phyloP scores from a whole-genome alignment of 495 filamentous ascomycete species.

The Talaromyces adpressus region DNA sequence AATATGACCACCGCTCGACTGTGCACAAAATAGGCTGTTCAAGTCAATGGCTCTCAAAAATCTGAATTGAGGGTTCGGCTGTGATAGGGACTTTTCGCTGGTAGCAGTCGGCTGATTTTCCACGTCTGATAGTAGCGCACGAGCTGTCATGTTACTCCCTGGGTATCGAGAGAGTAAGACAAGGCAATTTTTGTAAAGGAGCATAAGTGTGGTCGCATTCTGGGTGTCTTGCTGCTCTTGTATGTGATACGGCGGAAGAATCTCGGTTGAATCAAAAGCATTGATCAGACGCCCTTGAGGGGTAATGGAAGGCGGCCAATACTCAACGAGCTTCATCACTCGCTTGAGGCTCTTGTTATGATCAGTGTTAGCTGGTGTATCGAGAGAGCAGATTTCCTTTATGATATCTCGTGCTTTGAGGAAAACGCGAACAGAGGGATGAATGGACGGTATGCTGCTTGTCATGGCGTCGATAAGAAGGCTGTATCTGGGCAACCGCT shows the following conservation, averaged over 20 bases:
- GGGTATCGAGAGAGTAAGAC: slow-evolving; percentile 65
- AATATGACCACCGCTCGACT: slow-evolving; percentile 63
- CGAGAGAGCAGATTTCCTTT: slow-evolving; percentile 88
- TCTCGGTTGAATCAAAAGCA: slow-evolving; percentile 73
- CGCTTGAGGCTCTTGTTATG: slow-evolving; percentile 64
- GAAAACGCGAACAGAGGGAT: slow-evolving; percentile 72
- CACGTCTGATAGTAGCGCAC: slow-evolving; percentile 73
- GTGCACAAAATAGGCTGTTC: slow-evolving; percentile 65
- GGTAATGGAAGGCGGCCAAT: slow-evolving; percentile 69
- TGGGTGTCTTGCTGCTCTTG: slow-evolving; percentile 21
- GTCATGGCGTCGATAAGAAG: slow-evolving; percentile 94
- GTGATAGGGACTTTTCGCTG: slow-evolving; percentile 26
- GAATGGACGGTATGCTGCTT: slow-evolving; percentile 70
- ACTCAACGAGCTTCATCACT: slow-evolving; percentile 65
- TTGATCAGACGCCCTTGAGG: slow-evolving; percentile 76
- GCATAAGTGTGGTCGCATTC: slow-evolving; percentile 58
- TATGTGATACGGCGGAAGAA: slow-evolving; percentile 63
- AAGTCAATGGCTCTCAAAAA: slow-evolving; percentile 69
- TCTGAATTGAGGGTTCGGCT: slow-evolving; percentile 49
- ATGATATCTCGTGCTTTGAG: slow-evolving; percentile 85
- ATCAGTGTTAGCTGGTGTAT: slow-evolving; percentile 54
- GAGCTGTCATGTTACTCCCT: slow-evolving; percentile 57
- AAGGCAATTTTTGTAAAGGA: slow-evolving; percentile 79
- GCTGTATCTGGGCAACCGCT: slow-evolving; percentile 89
- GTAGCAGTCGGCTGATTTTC: slow-evolving; percentile 51